These are phyloP conservation scores for Mycena sp. DNA, from an alignment of 1,284 basidiomycete species.

Conservation along the genomic window DNA sequence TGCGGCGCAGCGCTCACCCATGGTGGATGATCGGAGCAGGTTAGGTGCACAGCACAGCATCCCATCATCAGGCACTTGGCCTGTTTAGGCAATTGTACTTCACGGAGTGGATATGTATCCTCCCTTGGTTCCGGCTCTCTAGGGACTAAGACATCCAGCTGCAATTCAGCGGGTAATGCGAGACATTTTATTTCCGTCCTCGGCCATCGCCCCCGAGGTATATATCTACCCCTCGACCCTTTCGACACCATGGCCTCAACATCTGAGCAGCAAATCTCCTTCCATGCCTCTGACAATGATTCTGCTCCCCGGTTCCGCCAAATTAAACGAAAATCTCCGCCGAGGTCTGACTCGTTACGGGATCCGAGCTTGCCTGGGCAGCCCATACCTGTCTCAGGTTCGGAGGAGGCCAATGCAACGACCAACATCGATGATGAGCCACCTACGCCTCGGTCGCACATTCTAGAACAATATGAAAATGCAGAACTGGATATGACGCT, in stretches of 20 bases:
- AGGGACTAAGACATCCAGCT: background rate
- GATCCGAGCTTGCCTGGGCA: too few relatives aligned
- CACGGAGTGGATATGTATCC: background rate
- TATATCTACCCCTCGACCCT: conserved; percentile 13
- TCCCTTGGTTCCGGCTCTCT: background rate
- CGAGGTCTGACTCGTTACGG: background rate
- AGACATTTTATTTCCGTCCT: conserved; percentile 14
- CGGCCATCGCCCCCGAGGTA: background rate
- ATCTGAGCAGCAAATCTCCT: background rate
- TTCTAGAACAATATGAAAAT: too few relatives aligned
- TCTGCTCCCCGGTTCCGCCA: conserved; percentile 13
- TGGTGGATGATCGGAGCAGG: conserved; percentile 14
- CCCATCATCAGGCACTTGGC: background rate
- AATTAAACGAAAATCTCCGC: conserved; percentile 22
- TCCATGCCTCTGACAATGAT: background rate
- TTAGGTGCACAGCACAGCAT: background rate
- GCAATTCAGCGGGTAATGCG: conserved; percentile 2
- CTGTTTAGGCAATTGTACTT: conserved; percentile 14
- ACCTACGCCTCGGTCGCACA: background rate
- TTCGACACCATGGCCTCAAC: conserved; percentile 5
- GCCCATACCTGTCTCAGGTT: conserved; percentile 7
- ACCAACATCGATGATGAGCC: background rate
- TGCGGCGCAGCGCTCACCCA: conserved; percentile 26
- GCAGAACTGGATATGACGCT: too few relatives aligned
- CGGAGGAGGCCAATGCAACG: background rate